Base-by-base conservation (phyloP, 352 stramenopile genomes). In the Phytophthora tubulina region DNA sequence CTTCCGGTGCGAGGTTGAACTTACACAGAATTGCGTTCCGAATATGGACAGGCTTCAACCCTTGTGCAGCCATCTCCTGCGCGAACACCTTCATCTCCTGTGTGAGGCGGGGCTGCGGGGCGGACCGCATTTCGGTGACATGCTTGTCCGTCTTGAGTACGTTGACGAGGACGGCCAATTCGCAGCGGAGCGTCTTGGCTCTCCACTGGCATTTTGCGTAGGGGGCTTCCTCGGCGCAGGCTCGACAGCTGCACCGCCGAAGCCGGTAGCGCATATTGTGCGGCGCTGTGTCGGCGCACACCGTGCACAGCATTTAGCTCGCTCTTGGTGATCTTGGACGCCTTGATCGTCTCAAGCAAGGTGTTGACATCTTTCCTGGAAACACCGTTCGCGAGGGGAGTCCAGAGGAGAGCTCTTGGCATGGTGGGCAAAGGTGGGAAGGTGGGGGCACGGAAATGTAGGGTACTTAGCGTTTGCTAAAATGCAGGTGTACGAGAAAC, bases 181-280 rank as follows among this genome's bases (percentile, higher is more conserved):
- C 8, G 30, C 58, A 66, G 35, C 32, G 17, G 1, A 57, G 27
- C 4, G 33, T 66, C 35, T 50, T 51, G 3, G 17, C 17, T 36
- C 45, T 35, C 31, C 58, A 66, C 11, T 33, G 32, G 17, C 58
- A 57, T 13, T 36, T 52, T n/a, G 46, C 32, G 44, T 64, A 55
- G 17, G 45, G 5, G 3, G n/a, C 13, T n/a, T 51, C 41, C 21
- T 51, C 48, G 15, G 48, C 21, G 14, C 48, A 67, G 35, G 30
- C 21, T 4, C 14, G 17, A 13, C 48, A 42, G 38, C 14, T 42
- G 11, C 30, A 67, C n/a, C 36, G 13, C 17, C 21, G 59, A 5
- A 58, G 38, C 13, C 39, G 49, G n/a, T 51, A 59, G 3, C 48
- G 39, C 48, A 58, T 68, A 36, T 50, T 61, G 50, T 58, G 50